phyloP scores from a whole-genome alignment of 768 basidiomycete genomes.

The Podaxis mareebaensis region DNA sequence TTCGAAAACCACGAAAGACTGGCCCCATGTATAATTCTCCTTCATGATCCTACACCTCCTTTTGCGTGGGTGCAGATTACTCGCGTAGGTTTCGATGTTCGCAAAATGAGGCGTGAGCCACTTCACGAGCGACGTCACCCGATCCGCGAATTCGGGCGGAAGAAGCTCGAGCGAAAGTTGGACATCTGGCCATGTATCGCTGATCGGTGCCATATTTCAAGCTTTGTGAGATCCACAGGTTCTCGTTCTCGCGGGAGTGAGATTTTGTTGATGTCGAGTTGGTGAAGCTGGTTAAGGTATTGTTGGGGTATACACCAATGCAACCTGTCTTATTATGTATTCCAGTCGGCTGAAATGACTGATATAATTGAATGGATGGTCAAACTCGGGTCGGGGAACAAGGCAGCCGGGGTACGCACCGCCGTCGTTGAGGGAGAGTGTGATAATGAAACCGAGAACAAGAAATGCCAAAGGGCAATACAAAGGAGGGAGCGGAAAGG shows the following conservation, averaged over 20 bases:
- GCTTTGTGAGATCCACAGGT: background rate
- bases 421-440: background rate
- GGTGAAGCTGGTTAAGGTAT: background rate
- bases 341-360: background rate
- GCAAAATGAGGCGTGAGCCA: conserved; percentile 32
- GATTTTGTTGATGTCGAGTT: background rate
- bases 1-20: conserved; percentile 42
- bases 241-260: background rate
- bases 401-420: background rate
- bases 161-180: conserved; percentile 34
- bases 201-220: conserved; percentile 28
- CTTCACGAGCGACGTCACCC: conserved; percentile 38
- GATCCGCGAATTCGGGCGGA: conserved; percentile 33
- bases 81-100: conserved; percentile 33
- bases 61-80: conserved; percentile 33
- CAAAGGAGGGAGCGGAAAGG: background rate
- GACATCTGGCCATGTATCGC: conserved; percentile 40
- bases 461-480: background rate
- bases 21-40: conserved; percentile 42
- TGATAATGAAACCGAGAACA: background rate
- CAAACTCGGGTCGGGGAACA: conserved; percentile 2
- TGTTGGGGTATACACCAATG: background rate
- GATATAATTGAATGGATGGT: background rate
- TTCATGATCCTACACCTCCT: conserved; percentile 31
- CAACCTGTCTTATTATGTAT: conserved; percentile 7